Base-by-base conservation (phyloP, 2,329 filamentous ascomycete species). In the Aspergillus sp. region DNA sequence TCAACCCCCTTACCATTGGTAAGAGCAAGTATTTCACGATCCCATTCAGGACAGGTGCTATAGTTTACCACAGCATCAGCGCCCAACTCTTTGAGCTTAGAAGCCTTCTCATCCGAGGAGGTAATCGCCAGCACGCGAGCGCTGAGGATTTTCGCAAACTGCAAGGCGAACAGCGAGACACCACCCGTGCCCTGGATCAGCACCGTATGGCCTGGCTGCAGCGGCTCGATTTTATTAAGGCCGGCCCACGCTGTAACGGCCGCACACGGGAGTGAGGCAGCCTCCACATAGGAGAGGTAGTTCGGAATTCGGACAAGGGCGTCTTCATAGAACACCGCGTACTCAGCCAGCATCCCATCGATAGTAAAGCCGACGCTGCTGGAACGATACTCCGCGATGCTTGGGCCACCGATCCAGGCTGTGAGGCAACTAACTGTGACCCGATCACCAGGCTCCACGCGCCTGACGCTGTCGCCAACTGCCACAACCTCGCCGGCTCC, bases 1-100 rank as follows among this genome's bases (percentile, higher is more conserved):
- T 87, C 79, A 3, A 85, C 81, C 6, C 86, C 86, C 2, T 64
- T 62, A 15, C 81, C 80, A 1, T 71, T 64, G 0, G 76, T 79
- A 11, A 77, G 66, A 3, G 70, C 67, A 55, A 79, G 76, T 3
- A 82, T 84, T 23, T 80, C 74, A 1, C 62, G 62, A 0, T 66
- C 61, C 61, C 61, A 63, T 19, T 59, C 33, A 3, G 58, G 52
- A 4, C 23, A 40, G 4, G 11, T 55, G 4, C 43, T 37, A 33
- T 63, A 62, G 8, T 62, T 62, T 9, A 62, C 52, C 1, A 19
- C 25, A 19, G 57, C 41, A 1, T 40, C 49, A 5, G 60, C 62
- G 1, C 60, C 62, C 3, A 64, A 23, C 41, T 57, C 40, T 19
- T 57, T 57, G 17, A 61, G 60, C 21, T 56, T 55, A 12, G 35